Conservation (phyloP, 2,329 filamentous ascomycete species). For the Paramyrothecium sp. region DNA sequence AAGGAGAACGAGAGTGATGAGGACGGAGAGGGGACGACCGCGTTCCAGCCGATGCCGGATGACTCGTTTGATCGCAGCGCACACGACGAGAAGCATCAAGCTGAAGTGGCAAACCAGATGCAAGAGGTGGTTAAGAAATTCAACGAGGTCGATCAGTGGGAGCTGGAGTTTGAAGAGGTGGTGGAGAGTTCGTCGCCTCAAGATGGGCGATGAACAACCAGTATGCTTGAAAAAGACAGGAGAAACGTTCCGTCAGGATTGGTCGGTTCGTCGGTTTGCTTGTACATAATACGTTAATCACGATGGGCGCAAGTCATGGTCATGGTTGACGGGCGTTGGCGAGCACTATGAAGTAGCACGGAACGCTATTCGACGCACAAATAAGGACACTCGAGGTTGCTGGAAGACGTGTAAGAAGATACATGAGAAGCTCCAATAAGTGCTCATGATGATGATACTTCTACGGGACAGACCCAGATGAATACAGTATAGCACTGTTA, state of each 20-base stretch:
- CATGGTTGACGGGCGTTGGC: background rate
- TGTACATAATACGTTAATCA: background rate
- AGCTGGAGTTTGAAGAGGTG: constrained; percentile 65
- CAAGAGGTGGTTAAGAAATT: constrained; percentile 62
- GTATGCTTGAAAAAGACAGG: background rate
- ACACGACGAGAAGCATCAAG: constrained; percentile 29
- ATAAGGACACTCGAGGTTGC: no score
- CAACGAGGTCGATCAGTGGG: constrained; percentile 67
- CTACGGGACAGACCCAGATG: background rate
- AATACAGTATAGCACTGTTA: background rate
- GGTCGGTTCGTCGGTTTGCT: background rate
- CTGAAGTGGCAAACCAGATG: constrained; percentile 50
- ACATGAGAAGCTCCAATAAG: background rate
- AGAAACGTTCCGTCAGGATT: constrained; percentile 10
- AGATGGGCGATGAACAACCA: constrained; percentile 40
- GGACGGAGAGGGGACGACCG: constrained; percentile 31
- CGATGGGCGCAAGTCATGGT: background rate
- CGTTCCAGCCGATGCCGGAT: constrained; percentile 43
- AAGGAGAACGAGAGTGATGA: constrained; percentile 54
- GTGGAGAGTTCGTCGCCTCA: constrained; percentile 53
- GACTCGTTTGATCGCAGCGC: constrained; percentile 37
- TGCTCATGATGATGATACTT: background rate
- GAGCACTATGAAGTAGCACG: background rate
- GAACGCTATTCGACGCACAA: no score
- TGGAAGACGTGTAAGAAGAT: no score